Evolutionary conservation across 2,329 filamentous ascomycete genomes (phyloP), one percentile per base, ranked within the genome.

Genomic region (Fusarium luffae): DNA sequence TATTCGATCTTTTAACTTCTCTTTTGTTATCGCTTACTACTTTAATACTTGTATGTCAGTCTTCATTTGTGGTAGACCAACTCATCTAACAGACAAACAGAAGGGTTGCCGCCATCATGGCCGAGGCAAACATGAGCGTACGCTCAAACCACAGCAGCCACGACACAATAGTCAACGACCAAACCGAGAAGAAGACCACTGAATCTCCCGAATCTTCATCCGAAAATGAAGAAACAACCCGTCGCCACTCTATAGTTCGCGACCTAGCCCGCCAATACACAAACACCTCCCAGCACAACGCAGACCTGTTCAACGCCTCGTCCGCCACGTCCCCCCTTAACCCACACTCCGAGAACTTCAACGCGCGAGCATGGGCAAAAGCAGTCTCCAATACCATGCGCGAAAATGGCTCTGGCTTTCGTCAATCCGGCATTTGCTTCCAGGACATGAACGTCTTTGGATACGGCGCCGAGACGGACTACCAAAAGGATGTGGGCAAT

Each of bases 311-410:
- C 25, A 50, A 48, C 21, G 66, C 60, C 12, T 47, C 23, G 5
- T 68, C 71, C 23, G 21, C 78, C 12, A 57, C 80, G 25, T 85
- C 84, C n/a, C 78, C 80, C 0, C 78, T 87, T 14, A 84, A 88
- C 69, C 85, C 85, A 7, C 77, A 77, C 44, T 81, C 81, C 47
- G 77, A 78, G 16, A 81, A 84, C n/a, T 88, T 88, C 77, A 84
- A 79, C 61, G 81, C 83, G n/a, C 79, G 81, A 23, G 79, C 80
- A 5, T 80, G 78, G 78, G 77, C 78, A 2, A 77, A 73, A 49
- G 63, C 74, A 3, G 44, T 79, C 4, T 59, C 76, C 6, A 72
- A 74, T 11, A 41, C 73, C 3, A 73, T 71, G 48, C 64, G 66
- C 4, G 69, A 75, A 10, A 66, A 75, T 21, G 78, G 77, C 6